Base-by-base conservation (phyloP, 73 alveolate genomes). In the Durusdinium trenchii region DNA sequence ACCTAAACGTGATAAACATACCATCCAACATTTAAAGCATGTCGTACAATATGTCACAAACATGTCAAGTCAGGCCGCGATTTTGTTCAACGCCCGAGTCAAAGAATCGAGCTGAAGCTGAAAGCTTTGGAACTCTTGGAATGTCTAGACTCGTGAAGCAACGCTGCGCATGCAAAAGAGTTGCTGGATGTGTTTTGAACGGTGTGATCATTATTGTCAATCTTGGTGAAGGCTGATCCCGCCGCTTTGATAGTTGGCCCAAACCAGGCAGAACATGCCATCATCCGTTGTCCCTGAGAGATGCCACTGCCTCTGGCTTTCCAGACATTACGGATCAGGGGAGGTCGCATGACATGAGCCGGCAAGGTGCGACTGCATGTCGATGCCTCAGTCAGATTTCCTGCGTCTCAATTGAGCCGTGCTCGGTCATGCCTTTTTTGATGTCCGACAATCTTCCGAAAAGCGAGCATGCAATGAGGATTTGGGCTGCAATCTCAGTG, bases 101-200 rank as follows among this genome's bases (percentile, higher is more conserved):
- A n/a, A n/a, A 6, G 91, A 81, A 45, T 81, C 91, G 91, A 47
- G 47, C 47, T 81, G 91, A 81, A 81, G 91, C 91, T 81, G 35
- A 81, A 81, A 47, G 91, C 46, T 81, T 81, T 81, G 91, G 62
- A 52, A 47, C 67, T 81, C 67, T 47, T 38, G 86, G 45, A 76
- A 60, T 60, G 45, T 20, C 86, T 76, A 76, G 86, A 76, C 86
- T 40, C 23, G 86, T 43, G 61, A 76, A 76, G 51, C 61, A 42
- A 16, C 26, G 86, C 54, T 42, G 86, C 86, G 61, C 86, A 69
- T 35, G 82, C 85, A 76, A 76, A 76, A 43, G 61, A 76, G 86
- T 42, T 26, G 82, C 9, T 18, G 16, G 57, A 16, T 36, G 30
- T 60, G 73, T 32, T 60, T 60, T 60, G 73, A 60, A 23, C n/a